Evolutionary conservation across 2,329 filamentous ascomycete genomes (phyloP).

Genomic region (Cladophialophora carrionii): DNA sequence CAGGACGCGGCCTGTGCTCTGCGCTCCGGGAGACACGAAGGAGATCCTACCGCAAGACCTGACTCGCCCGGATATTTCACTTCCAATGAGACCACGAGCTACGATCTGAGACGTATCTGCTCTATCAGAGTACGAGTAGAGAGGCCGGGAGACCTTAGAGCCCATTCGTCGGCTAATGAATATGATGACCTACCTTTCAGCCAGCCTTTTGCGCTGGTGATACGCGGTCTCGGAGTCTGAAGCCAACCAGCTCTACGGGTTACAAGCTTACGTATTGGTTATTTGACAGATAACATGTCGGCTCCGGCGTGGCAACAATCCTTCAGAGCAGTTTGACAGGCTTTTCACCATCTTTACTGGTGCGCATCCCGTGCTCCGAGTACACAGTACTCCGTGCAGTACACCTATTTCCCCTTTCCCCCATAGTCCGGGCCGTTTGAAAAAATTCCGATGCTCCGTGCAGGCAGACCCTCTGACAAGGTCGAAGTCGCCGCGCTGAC

Average conservation of each 20-base stretch:
- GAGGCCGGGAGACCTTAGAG: not conserved
- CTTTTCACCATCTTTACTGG: not conserved
- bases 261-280: not conserved
- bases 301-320: not conserved
- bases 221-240: slow-evolving; percentile 1
- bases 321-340: not conserved
- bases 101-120: slow-evolving; percentile 1
- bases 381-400: too few relatives aligned
- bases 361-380: not conserved
- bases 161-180: not conserved
- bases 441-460: not conserved
- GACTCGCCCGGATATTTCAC: not conserved
- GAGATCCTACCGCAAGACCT: not conserved
- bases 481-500: not conserved
- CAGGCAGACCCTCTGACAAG: not conserved
- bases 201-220: not conserved
- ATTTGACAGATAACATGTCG: not conserved
- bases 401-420: not conserved
- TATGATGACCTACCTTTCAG: not conserved
- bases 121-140: not conserved
- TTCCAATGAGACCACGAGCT: not conserved
- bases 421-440: not conserved
- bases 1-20: not conserved
- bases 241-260: slow-evolving; percentile 4
- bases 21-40: too few relatives aligned